Percentiles rank a stretch among this genome's conserved stretches.
Conservation (phyloP, 2,329 filamentous ascomycete genomes). For the Monilinia fructicola region DNA sequence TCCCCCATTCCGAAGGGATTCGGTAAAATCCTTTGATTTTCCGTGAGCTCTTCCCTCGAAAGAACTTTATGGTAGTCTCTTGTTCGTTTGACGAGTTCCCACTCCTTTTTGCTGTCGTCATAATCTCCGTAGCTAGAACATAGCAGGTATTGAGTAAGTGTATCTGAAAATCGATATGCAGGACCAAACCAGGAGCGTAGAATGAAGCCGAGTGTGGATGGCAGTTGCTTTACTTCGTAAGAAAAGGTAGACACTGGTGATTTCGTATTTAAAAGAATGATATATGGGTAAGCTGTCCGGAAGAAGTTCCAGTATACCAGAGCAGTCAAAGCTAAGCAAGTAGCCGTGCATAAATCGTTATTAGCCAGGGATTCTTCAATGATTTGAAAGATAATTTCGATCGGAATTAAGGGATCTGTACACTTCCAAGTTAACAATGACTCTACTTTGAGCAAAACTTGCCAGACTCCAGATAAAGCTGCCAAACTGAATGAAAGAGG, state of each 20-base stretch:
- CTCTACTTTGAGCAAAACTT: neutral
- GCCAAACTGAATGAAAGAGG: neutral
- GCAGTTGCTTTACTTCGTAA: neutral
- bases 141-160: neutral
- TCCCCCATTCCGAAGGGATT: constrained; percentile 11
- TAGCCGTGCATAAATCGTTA: neutral
- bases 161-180: neutral
- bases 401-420: neutral
- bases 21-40: neutral
- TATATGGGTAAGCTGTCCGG: neutral
- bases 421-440: neutral
- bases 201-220: neutral
- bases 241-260: neutral
- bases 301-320: neutral
- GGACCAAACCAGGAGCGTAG: neutral
- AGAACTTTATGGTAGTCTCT: neutral
- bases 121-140: neutral
- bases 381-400: neutral
- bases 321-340: neutral
- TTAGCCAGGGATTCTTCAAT: neutral
- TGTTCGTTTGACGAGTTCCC: neutral
- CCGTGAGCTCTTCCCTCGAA: neutral
- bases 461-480: neutral
- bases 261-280: neutral
- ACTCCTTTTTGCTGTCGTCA: neutral